Conservation (phyloP, 768 basidiomycete species). For the Mycena alexandri region DNA sequence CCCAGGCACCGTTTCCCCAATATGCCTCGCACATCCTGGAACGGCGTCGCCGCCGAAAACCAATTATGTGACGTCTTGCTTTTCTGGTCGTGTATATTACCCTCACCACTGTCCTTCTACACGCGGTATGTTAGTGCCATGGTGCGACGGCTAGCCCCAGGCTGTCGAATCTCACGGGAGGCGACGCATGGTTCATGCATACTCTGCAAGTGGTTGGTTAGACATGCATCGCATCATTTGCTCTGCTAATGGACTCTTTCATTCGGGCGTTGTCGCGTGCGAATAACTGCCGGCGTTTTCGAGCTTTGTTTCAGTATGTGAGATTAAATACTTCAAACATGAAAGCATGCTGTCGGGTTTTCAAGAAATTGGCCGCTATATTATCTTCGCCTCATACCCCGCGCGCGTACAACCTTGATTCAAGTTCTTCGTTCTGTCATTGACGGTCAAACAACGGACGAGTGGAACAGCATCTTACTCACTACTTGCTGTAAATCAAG, state of each 20-base stretch:
- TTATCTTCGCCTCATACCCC: neutral
- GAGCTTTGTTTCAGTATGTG: neutral
- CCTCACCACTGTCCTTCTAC: conserved; percentile 46
- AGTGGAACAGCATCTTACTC: conserved; percentile 41
- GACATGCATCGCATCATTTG: conserved; percentile 29
- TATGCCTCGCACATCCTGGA: neutral
- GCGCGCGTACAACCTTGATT: neutral
- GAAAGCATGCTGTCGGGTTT: conserved; percentile 2
- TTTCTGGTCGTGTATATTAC: conserved; percentile 42
- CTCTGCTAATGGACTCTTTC: conserved; percentile 29
- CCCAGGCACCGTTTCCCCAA: conserved; percentile 26
- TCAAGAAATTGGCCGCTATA: conserved; percentile 16
- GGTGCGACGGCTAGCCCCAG: neutral
- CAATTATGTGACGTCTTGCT: conserved; percentile 51
- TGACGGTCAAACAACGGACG: neutral
- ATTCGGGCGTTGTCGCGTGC: neutral
- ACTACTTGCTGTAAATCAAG: conserved; percentile 80
- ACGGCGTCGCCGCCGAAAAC: conserved; percentile 21
- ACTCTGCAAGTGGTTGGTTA: conserved; percentile 32
- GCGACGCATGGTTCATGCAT: conserved; percentile 6
- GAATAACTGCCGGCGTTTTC: neutral
- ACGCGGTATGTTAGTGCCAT: conserved; percentile 18
- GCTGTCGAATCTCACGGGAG: conserved; percentile 9
- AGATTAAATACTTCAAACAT: neutral
- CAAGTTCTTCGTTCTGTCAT: conserved; percentile 24